Conservation (phyloP, 2,329 filamentous ascomycete genomes). For the Raffaelea arxii region DNA sequence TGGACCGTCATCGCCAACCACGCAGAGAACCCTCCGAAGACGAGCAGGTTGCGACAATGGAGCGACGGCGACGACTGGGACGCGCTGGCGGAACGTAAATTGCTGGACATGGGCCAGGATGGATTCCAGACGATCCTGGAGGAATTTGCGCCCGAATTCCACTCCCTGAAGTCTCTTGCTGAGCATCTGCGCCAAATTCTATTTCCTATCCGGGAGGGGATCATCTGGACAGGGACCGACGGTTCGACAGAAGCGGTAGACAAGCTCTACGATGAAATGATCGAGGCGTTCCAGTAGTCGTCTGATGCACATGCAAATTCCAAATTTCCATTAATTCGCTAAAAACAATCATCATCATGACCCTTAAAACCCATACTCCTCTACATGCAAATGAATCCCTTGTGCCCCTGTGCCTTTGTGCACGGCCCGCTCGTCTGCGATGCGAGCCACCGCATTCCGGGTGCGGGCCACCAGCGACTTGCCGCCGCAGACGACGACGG, state of each 20-base stretch:
- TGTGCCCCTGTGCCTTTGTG: slow-evolving; percentile 57
- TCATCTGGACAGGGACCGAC: neutral
- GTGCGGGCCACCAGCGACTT: slow-evolving; percentile 42
- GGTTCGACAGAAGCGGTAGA: neutral
- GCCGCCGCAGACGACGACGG: slow-evolving; percentile 52
- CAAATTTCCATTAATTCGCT: neutral
- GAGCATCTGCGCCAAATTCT: neutral
- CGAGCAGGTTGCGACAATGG: neutral
- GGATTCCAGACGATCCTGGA: neutral
- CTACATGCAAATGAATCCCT: slow-evolving; percentile 50
- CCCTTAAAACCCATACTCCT: slow-evolving; percentile 38
- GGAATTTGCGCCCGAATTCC: neutral
- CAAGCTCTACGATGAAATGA: neutral
- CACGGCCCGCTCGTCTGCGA: slow-evolving; percentile 52
- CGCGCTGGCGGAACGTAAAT: neutral
- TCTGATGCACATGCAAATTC: too few species aligned
- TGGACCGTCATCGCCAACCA: neutral
- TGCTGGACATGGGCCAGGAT: neutral
- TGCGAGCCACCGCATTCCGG: slow-evolving; percentile 42
- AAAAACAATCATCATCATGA: neutral
- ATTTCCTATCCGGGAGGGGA: neutral
- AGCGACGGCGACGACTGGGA: neutral
- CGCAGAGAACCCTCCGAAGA: neutral
- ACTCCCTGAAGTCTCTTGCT: neutral
- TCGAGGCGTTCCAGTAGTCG: neutral